phyloP scores from a whole-genome alignment of 2,329 filamentous ascomycete genomes.

The Pseudofabraea citricarpa region DNA sequence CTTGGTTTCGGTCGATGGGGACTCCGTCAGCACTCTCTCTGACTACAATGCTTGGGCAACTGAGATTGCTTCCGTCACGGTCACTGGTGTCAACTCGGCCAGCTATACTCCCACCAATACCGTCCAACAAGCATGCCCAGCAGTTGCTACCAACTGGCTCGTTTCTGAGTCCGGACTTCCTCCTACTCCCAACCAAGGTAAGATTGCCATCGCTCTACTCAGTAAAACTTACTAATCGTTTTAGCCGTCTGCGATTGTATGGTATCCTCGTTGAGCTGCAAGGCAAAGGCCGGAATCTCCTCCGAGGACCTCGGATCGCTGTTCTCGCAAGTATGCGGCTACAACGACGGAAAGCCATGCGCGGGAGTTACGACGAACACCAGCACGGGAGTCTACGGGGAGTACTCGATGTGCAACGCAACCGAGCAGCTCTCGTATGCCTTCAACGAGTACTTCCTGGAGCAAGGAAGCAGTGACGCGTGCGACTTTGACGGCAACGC shows the following conservation, averaged over 20 bases:
- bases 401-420: constrained; percentile 70
- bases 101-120: constrained; percentile 46
- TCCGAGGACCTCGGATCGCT: constrained; percentile 56
- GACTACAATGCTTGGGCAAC: constrained; percentile 59
- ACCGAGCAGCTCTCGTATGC: constrained; percentile 68
- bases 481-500: constrained; percentile 70
- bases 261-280: constrained; percentile 66
- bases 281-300: constrained; percentile 51
- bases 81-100: constrained; percentile 55
- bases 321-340: constrained; percentile 49
- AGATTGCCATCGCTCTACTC: no score
- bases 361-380: constrained; percentile 40
- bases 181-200: constrained; percentile 63
- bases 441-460: constrained; percentile 56
- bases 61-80: constrained; percentile 43
- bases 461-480: constrained; percentile 37
- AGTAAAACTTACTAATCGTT: not conserved
- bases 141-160: constrained; percentile 17
- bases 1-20: constrained; percentile 32
- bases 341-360: constrained; percentile 34
- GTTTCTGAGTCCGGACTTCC: constrained; percentile 61
- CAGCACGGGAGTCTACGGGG: constrained; percentile 63
- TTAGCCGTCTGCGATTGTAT: constrained; percentile 78
- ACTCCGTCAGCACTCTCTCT: constrained; percentile 61
- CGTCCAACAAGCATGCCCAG: constrained; percentile 18